phyloP scores from a whole-genome alignment of 495 filamentous ascomycete species.

The Xylaria cubensis region DNA sequence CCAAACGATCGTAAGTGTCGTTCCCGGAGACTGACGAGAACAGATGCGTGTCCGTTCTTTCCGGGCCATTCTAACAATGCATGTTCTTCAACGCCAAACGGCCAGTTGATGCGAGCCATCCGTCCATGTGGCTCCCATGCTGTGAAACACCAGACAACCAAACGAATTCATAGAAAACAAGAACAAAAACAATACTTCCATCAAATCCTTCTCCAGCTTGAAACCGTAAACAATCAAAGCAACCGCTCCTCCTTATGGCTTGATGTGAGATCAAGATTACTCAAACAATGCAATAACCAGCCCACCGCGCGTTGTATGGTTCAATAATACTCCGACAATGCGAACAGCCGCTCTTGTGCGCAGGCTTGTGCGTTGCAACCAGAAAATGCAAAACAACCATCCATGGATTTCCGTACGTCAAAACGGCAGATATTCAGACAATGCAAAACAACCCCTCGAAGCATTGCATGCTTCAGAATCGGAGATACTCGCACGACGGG shows the following conservation, averaged over 20 bases:
- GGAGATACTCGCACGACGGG: background rate
- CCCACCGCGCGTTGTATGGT: background rate
- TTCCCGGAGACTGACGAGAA: background rate
- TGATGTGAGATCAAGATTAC: background rate
- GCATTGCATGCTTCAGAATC: background rate
- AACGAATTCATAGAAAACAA: background rate
- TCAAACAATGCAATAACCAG: background rate
- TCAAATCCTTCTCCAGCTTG: background rate
- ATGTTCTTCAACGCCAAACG: conserved; percentile 5
- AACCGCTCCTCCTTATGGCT: background rate
- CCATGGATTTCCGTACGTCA: background rate
- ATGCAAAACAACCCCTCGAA: background rate
- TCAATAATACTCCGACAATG: background rate
- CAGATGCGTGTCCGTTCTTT: background rate
- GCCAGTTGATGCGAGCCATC: background rate
- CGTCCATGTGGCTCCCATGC: conserved; percentile 9
- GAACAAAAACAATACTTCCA: background rate
- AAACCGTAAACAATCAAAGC: background rate
- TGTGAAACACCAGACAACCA: background rate
- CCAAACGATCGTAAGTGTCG: conserved; percentile 1
- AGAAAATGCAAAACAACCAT: background rate
- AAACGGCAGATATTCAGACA: background rate
- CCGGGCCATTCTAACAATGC: conserved; percentile 13
- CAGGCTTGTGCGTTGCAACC: background rate
- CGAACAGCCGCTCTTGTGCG: background rate